phyloP scores from a whole-genome alignment of 1,284 basidiomycete genomes.

The Sutorius eximius region DNA sequence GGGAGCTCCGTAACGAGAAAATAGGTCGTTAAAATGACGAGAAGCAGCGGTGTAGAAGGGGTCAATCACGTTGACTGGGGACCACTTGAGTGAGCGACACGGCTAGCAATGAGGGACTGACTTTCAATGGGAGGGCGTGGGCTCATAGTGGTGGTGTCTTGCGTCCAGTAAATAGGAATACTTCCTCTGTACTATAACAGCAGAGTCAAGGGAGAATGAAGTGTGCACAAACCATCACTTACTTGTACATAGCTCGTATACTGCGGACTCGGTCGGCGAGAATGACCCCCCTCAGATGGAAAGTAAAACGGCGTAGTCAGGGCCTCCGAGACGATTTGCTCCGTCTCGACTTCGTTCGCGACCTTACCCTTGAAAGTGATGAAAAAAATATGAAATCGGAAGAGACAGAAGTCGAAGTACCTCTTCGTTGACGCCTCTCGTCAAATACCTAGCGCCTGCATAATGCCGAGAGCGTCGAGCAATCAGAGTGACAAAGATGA shows the following conservation, averaged over 20 bases:
- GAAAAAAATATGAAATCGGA: background rate
- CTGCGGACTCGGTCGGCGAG: constrained; percentile 69
- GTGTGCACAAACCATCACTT: background rate
- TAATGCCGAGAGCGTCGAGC: constrained; percentile 94
- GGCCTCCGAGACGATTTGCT: constrained; percentile 96
- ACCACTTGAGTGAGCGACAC: constrained; percentile 1
- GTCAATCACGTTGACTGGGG: constrained; percentile 86
- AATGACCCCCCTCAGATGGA: constrained; percentile 42
- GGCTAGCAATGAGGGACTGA: constrained; percentile 40
- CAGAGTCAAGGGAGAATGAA: background rate
- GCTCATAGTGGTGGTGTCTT: constrained; percentile 88
- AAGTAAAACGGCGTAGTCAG: constrained; percentile 89
- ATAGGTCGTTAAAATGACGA: constrained; percentile 91
- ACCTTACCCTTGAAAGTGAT: constrained; percentile 81
- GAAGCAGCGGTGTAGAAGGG: constrained; percentile 95
- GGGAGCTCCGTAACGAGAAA: constrained; percentile 87
- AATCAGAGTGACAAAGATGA: constrained; percentile 92
- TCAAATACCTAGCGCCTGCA: constrained; percentile 94
- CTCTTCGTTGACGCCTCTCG: constrained; percentile 92
- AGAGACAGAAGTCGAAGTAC: constrained; percentile 36
- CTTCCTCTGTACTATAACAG: constrained; percentile 81
- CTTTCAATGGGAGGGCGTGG: constrained; percentile 95
- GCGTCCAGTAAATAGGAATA: constrained; percentile 96
- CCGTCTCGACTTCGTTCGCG: constrained; percentile 98
- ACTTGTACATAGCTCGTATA: constrained; percentile 95